Conservation (phyloP, 768 basidiomycete species). For the Saitozyma podzolica region DNA sequence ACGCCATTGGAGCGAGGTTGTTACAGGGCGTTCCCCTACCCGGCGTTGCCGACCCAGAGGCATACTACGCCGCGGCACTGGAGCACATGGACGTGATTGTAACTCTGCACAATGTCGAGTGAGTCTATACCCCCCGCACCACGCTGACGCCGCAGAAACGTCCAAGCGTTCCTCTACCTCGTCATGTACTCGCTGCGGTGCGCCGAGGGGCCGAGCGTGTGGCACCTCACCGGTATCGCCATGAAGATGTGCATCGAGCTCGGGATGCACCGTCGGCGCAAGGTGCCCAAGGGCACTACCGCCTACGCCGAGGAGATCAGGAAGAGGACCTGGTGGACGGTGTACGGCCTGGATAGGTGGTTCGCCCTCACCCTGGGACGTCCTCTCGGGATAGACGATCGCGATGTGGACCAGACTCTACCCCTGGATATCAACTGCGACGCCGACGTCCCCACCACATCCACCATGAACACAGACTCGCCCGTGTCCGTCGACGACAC, state of each 20-base stretch:
- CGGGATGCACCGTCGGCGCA: conserved; percentile 16
- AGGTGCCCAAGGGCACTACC: conserved; percentile 5
- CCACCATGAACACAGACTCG: conserved; percentile 1
- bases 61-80: conserved; percentile 13
- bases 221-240: conserved; percentile 17
- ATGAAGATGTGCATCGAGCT: conserved; percentile 20
- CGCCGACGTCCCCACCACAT: conserved; percentile 1
- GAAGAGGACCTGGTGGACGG: conserved; percentile 28
- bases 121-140: neutral
- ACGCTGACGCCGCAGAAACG: conserved; percentile 9
- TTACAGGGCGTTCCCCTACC: conserved; percentile 10
- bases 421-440: conserved; percentile 24
- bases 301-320: conserved; percentile 13
- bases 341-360: conserved; percentile 24
- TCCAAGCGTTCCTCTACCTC: conserved; percentile 18
- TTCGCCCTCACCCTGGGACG: conserved; percentile 23
- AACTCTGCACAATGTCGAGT: conserved; percentile 19
- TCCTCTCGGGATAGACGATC: conserved; percentile 21
- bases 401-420: conserved; percentile 20
- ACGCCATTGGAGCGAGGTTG: conserved; percentile 14
- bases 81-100: conserved; percentile 14
- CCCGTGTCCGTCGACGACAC: conserved; percentile 7
- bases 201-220: conserved; percentile 12
- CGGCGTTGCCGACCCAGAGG: conserved; percentile 13
- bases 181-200: conserved; percentile 17